phyloP scores from a whole-genome alignment of 1,284 basidiomycete genomes.

The Ustilago curta region DNA sequence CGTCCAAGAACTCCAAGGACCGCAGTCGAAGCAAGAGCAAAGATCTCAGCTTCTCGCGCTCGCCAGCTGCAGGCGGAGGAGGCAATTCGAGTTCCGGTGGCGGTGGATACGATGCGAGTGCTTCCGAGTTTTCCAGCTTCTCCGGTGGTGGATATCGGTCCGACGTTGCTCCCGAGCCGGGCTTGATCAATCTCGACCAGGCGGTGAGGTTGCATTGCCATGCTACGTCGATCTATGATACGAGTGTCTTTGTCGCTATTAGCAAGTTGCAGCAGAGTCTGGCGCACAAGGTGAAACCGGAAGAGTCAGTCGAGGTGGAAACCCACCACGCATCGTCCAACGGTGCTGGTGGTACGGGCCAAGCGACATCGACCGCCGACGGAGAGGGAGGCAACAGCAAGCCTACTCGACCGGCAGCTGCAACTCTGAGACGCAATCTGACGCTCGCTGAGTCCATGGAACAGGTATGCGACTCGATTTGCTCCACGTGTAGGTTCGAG shows the following conservation, averaged over 20 bases:
- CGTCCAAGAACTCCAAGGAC: conserved; percentile 27
- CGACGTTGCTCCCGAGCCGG: conserved; percentile 41
- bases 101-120: conserved; percentile 48
- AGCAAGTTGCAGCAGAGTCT: conserved; percentile 74
- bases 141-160: conserved; percentile 43
- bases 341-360: conserved; percentile 2
- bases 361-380: conserved; percentile 4
- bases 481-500: conserved; percentile 82
- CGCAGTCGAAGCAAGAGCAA: conserved; percentile 47
- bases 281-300: conserved; percentile 77
- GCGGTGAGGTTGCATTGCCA: conserved; percentile 75
- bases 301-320: conserved; percentile 78
- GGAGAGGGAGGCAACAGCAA: conserved; percentile 7
- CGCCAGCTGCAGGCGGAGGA: conserved; percentile 32
- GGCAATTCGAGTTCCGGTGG: conserved; percentile 41
- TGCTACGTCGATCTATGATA: conserved; percentile 89
- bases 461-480: conserved; percentile 54
- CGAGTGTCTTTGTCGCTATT: conserved; percentile 87
- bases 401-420: conserved; percentile 27
- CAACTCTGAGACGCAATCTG: conserved; percentile 23
- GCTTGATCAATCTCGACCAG: conserved; percentile 57
- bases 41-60: conserved; percentile 37
- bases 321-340: neutral
- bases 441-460: conserved; percentile 55
- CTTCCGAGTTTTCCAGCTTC: conserved; percentile 53